Conservation (phyloP, 164 flowering plant genomes). For the Euptelea pleiosperma region DNA sequence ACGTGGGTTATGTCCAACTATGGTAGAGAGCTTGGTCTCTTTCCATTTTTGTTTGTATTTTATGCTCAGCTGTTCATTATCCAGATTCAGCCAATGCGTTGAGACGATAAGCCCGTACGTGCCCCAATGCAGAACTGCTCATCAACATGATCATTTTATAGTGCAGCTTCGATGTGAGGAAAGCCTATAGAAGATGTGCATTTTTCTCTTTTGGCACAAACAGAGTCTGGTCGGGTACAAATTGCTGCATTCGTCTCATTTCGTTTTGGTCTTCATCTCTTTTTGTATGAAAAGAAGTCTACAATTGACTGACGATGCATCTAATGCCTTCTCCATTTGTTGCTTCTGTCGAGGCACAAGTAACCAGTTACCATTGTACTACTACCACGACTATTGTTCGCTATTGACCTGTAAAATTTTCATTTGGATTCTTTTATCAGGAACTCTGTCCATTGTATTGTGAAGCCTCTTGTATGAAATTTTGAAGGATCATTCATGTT, state of each 20-base stretch:
- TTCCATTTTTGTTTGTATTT: background rate
- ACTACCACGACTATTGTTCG: background rate
- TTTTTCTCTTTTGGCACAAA: background rate
- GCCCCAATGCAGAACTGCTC: background rate
- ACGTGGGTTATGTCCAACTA: background rate
- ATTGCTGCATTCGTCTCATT: background rate
- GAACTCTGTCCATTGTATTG: background rate
- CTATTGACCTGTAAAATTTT: background rate
- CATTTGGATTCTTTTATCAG: background rate
- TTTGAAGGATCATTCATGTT: too few species aligned
- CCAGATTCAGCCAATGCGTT: background rate
- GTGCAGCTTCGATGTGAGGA: constrained; percentile 1
- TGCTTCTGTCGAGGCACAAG: constrained; percentile 4
- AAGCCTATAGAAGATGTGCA: background rate
- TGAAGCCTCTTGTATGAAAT: too few species aligned
- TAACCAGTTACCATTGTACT: background rate
- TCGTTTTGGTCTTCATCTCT: background rate
- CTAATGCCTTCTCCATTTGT: constrained; percentile 1
- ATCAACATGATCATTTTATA: constrained; percentile 1
- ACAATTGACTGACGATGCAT: background rate
- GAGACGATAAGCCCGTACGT: background rate
- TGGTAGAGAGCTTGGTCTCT: background rate
- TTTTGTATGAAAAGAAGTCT: constrained; percentile 1
- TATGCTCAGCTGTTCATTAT: constrained; percentile 2
- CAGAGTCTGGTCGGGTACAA: background rate